Conservation (phyloP, 192 early-diverging fungal species). For the Obelidium mucronatum region DNA sequence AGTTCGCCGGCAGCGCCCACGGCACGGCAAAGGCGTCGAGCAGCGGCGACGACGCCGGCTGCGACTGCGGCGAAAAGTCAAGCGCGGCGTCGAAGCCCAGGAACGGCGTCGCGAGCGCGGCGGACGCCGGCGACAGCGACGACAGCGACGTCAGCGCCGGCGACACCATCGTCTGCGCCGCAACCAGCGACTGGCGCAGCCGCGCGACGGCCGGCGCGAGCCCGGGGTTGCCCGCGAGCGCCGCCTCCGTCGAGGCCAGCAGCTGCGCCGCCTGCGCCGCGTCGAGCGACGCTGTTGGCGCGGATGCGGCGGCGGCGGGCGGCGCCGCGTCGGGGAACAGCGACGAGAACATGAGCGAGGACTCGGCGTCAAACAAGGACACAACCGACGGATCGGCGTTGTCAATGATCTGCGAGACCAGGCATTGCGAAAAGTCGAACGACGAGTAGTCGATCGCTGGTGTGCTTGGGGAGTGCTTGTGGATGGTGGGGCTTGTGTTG, state of each 20-base stretch:
- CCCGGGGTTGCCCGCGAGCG: conserved; percentile 15
- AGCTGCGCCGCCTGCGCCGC: conserved; percentile 22
- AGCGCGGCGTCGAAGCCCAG: conserved; percentile 8
- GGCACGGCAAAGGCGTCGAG: conserved; percentile 12
- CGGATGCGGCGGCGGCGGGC: not conserved
- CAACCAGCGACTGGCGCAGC: conserved; percentile 14
- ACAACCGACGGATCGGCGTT: not conserved
- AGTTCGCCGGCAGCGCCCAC: not conserved
- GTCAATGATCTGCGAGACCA: conserved; percentile 13
- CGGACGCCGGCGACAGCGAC: not conserved
- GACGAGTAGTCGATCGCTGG: not conserved
- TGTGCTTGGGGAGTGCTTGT: too few species aligned
- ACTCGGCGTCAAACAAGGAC: conserved; percentile 12
- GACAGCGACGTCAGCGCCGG: not conserved
- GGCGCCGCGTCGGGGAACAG: conserved; percentile 9
- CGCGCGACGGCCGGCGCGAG: conserved; percentile 41
- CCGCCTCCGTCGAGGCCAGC: conserved; percentile 21
- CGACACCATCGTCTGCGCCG: not conserved
- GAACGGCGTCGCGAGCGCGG: not conserved
- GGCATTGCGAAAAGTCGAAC: conserved; percentile 14
- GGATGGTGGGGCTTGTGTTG: not conserved
- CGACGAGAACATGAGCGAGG: conserved; percentile 7
- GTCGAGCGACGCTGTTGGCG: not conserved
- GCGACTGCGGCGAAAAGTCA: conserved; percentile 5
- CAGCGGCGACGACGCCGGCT: not conserved